A percentile compares a stretch with the other conserved stretches of the same genome.
phyloP scores from a whole-genome alignment of 495 filamentous ascomycete genomes.

The Aspergillus leporis region DNA sequence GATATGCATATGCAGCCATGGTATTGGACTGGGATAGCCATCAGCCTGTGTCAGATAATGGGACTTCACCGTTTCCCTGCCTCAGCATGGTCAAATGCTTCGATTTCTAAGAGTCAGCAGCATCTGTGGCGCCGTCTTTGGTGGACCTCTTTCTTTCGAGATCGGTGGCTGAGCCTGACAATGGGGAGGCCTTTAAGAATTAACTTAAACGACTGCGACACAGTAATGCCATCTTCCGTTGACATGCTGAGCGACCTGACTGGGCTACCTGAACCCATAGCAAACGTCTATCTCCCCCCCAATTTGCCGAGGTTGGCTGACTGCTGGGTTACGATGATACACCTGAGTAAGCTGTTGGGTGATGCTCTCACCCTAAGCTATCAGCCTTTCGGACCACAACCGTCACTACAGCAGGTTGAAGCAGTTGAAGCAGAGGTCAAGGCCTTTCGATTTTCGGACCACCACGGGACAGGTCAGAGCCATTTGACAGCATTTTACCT shows the following conservation, averaged over 20 bases:
- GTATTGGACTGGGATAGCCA: slow-evolving; percentile 41
- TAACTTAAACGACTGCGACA: slow-evolving; percentile 37
- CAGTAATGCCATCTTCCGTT: slow-evolving; percentile 21
- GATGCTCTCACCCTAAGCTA: slow-evolving; percentile 24
- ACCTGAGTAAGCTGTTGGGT: slow-evolving; percentile 30
- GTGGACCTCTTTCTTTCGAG: slow-evolving; percentile 41
- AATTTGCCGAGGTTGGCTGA: slow-evolving; percentile 26
- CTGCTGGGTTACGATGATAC: slow-evolving; percentile 33
- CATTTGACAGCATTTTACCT: slow-evolving; percentile 24
- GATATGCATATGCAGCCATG: slow-evolving; percentile 38
- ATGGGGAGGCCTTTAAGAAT: slow-evolving; percentile 38
- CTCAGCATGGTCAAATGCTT: slow-evolving; percentile 16
- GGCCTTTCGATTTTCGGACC: slow-evolving; percentile 23
- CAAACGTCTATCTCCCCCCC: slow-evolving; percentile 18
- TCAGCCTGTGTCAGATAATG: slow-evolving; percentile 34
- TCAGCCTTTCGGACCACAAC: slow-evolving; percentile 14
- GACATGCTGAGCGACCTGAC: slow-evolving; percentile 34
- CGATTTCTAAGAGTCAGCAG: slow-evolving; percentile 28
- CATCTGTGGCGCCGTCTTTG: slow-evolving; percentile 40
- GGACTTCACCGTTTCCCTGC: slow-evolving; percentile 34
- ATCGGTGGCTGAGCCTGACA: slow-evolving; percentile 41
- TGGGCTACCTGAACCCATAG: slow-evolving; percentile 6
- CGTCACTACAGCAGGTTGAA: slow-evolving; percentile 22
- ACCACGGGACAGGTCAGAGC: slow-evolving; percentile 16
- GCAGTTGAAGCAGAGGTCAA: slow-evolving; percentile 22